phyloP scores from a whole-genome alignment of 2,329 filamentous ascomycete species.

The Tolypocladium tundrense region DNA sequence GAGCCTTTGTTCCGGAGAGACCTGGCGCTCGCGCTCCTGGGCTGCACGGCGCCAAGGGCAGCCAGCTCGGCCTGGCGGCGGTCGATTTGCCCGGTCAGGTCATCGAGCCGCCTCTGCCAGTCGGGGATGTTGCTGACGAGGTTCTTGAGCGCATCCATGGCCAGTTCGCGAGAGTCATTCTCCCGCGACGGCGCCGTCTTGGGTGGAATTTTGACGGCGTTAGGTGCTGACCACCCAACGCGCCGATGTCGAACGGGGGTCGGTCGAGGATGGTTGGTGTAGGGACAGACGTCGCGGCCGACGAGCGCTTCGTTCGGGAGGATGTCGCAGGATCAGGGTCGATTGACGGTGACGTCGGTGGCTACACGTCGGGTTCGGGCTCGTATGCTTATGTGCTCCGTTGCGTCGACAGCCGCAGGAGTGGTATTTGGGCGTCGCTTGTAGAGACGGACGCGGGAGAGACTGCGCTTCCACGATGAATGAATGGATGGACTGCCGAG shows the following conservation, averaged over 20 bases:
- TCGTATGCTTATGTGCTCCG: background rate
- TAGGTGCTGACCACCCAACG: slow-evolving; percentile 21
- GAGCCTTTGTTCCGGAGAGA: slow-evolving; percentile 42
- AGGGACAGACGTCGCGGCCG: background rate
- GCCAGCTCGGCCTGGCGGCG: slow-evolving; percentile 52
- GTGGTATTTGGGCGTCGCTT: background rate
- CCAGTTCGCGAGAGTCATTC: slow-evolving; percentile 23
- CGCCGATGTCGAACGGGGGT: slow-evolving; percentile 4
- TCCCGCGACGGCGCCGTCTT: slow-evolving; percentile 17
- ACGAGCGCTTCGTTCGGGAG: background rate
- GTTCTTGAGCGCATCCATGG: slow-evolving; percentile 46
- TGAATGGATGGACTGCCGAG: background rate
- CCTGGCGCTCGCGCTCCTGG: slow-evolving; percentile 19
- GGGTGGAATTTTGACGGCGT: slow-evolving; percentile 13
- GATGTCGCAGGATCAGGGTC: background rate
- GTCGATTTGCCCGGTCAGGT: slow-evolving; percentile 50
- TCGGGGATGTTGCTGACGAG: slow-evolving; percentile 46
- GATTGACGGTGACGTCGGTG: background rate
- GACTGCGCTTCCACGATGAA: background rate
- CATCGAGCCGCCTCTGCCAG: slow-evolving; percentile 49
- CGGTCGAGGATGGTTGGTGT: background rate
- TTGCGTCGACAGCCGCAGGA: background rate
- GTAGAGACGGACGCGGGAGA: background rate
- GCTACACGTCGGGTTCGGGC: background rate
- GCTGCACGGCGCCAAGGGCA: slow-evolving; percentile 24